A percentile compares a stretch with the other conserved stretches of the same genome.
phyloP scores from a whole-genome alignment of 768 basidiomycete species.

The Daedaleopsis nitida region DNA sequence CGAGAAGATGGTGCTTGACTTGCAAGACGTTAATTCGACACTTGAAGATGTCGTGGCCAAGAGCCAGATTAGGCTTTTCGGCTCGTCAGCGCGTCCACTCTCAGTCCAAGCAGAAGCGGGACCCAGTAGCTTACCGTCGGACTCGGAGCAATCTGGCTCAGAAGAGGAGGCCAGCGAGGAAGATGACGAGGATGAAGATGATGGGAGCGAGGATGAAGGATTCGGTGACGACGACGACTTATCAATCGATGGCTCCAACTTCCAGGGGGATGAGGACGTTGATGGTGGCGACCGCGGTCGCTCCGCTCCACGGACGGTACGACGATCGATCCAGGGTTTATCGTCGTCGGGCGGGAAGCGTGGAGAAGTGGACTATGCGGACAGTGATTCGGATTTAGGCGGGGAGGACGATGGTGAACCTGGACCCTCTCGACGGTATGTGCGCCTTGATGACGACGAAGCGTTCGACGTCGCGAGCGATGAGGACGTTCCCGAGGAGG shows the following conservation, averaged over 20 bases:
- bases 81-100: constrained; percentile 75
- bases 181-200: constrained; percentile 25
- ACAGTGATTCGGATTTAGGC: constrained; percentile 76
- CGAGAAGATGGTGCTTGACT: constrained; percentile 95
- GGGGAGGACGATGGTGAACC: constrained; percentile 41
- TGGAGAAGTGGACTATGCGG: constrained; percentile 64
- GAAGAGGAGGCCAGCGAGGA: constrained; percentile 35
- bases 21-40: constrained; percentile 84
- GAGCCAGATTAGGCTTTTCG: constrained; percentile 83
- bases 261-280: constrained; percentile 21
- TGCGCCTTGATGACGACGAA: constrained; percentile 54
- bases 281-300: constrained; percentile 48
- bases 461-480: constrained; percentile 51
- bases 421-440: constrained; percentile 27
- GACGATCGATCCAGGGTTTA: constrained; percentile 42
- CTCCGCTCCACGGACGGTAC: constrained; percentile 43
- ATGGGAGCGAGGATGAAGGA: constrained; percentile 15
- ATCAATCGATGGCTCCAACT: constrained; percentile 3
- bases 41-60: constrained; percentile 82
- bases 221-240: constrained; percentile 5
- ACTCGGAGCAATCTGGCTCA: constrained; percentile 30
- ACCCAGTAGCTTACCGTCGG: constrained; percentile 21
- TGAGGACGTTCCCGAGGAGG: constrained; percentile 39
- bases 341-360: constrained; percentile 37
- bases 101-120: constrained; percentile 37